Evolutionary conservation across 305 asterid species (phyloP).

Genomic region (Fraxinus nigra): DNA sequence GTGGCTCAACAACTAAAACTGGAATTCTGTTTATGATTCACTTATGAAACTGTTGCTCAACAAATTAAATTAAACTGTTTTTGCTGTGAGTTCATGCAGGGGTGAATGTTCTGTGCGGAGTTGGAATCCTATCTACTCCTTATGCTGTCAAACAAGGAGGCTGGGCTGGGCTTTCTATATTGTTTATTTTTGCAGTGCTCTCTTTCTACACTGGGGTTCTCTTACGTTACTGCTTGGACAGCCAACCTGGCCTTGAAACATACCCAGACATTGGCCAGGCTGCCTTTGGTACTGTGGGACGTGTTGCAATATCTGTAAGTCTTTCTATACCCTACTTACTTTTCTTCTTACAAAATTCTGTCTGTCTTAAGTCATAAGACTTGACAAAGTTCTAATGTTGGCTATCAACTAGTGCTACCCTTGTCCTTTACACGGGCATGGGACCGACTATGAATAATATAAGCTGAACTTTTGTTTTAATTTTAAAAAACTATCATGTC

Average conservation of each 20-base stretch:
- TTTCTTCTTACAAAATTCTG: background rate
- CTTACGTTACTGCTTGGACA: conserved; percentile 74
- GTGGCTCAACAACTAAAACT: background rate
- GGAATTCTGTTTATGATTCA: background rate
- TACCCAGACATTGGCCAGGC: conserved; percentile 98
- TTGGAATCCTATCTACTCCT: conserved; percentile 94
- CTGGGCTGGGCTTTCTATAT: conserved; percentile 78
- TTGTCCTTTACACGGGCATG: background rate
- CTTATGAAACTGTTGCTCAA: background rate
- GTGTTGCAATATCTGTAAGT: conserved; percentile 79
- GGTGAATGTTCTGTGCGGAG: conserved; percentile 87
- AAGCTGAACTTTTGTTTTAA: background rate
- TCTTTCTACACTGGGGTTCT: conserved; percentile 92
- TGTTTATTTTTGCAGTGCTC: conserved; percentile 65
- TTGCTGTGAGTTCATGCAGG: conserved; percentile 38
- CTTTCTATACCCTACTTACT: background rate
- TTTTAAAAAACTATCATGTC: background rate
- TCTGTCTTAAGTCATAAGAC: background rate
- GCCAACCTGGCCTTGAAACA: conserved; percentile 88
- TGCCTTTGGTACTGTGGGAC: conserved; percentile 82
- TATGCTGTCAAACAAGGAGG: conserved; percentile 95
- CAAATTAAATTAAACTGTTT: background rate
- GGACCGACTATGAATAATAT: background rate
- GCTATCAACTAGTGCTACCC: background rate
- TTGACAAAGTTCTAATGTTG: background rate